Evolutionary conservation across 257 asterid genomes (phyloP), one percentile per base, ranked within the genome.

Genomic region (Agastache rugosa): DNA sequence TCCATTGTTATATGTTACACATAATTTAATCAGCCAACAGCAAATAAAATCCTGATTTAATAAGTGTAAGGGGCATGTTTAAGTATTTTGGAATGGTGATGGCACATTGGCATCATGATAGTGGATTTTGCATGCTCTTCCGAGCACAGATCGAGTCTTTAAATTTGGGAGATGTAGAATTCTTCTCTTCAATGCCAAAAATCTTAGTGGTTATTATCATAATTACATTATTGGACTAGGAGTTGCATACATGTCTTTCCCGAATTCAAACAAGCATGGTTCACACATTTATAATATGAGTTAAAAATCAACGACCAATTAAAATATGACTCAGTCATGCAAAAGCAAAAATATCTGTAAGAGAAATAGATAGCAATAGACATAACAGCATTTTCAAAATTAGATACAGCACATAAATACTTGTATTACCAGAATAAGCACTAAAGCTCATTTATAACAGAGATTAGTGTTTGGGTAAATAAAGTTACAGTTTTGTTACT

Each of bases 11-110:
- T 16, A 51, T 31, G 23, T 37, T 6, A 53, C 11, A 10, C 47
- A 2, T 64, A 54, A 8, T 11, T 27, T 20, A 64, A 64, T 25
- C 73, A 53, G 58, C 45, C 47, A 65, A n/a, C 23, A 39, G 50
- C 73, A 65, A 53, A 65, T 42, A 16, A 64, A 63, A 63, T 39
- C 55, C 72, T 48, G 39, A 50, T 62, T 34, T 60, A 8, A 17
- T 11, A 44, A 17, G 44, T n/a, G 44, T 0, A 31, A 12, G 25
- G 42, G 8, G 15, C 66, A 69, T 7, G 22, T 22, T 44, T 29
- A 1, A 47, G 27, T 12, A 4, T 67, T 25, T 23, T 9, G 34
- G 11, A 25, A 41, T 6, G 56, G 55, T 14, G 58, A 45, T 14
- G 7, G 8, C 23, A 44, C 54, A 66, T 9, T 9, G 20, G 29